Percentiles rank a stretch among this genome's conserved stretches.
Evolutionary conservation across 176 grass and related monocot genomes (phyloP).

Genomic region (Alloteropsis semialata): DNA sequence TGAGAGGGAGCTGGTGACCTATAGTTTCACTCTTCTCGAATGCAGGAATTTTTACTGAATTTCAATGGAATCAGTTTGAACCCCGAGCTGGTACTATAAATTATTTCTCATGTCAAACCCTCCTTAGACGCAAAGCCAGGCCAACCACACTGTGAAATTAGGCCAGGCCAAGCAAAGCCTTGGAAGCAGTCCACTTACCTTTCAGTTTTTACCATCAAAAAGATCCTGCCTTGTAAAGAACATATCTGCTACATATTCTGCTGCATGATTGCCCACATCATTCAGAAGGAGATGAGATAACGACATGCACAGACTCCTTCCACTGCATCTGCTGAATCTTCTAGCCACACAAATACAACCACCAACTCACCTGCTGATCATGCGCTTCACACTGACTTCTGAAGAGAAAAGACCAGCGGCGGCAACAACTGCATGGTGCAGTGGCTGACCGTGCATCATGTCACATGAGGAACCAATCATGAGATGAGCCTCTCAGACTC

Average conservation of each 20-base stretch:
- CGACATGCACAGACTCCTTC: slow-evolving; percentile 1
- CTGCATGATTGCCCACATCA: slow-evolving; percentile 23
- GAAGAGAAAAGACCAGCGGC: neutral
- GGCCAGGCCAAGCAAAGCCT: neutral
- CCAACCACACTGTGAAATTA: neutral
- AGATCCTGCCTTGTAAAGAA: neutral
- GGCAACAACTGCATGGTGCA: slow-evolving; percentile 31
- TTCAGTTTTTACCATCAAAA: neutral
- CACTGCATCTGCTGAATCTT: slow-evolving; percentile 27
- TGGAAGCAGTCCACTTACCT: neutral
- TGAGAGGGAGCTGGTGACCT: neutral
- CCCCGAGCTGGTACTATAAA: neutral
- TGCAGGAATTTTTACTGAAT: neutral
- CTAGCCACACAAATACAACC: neutral
- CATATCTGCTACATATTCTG: neutral
- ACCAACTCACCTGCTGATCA: slow-evolving; percentile 15
- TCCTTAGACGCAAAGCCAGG: neutral
- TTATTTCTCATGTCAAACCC: neutral
- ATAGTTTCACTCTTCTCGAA: neutral
- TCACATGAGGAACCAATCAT: slow-evolving; percentile 23
- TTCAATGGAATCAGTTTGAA: neutral
- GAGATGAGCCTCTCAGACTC: slow-evolving; percentile 6
- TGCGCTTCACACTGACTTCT: slow-evolving; percentile 7
- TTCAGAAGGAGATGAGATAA: slow-evolving; percentile 19
- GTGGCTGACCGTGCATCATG: neutral